These are phyloP conservation scores for Phycomyces blakesleeanus DNA, from an alignment of 192 early-diverging fungal genomes.

Conservation along the genomic window DNA sequence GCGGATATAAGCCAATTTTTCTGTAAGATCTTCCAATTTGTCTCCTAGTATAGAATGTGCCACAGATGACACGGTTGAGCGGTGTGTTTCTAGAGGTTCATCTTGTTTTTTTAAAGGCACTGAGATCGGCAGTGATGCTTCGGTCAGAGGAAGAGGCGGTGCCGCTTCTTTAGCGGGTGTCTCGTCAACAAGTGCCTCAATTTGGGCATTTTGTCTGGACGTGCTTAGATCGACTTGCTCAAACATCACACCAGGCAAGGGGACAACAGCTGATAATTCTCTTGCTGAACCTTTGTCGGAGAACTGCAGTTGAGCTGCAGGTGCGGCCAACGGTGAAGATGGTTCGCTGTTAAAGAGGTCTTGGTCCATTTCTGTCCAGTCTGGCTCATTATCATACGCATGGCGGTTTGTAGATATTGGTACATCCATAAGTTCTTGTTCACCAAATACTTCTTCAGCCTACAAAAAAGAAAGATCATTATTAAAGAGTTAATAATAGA, in stretches of 20 bases:
- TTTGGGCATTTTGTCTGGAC: neutral
- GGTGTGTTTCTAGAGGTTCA: neutral
- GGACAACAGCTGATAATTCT: conserved; percentile 5
- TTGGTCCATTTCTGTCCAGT: conserved; percentile 21
- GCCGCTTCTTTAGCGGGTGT: too few species aligned
- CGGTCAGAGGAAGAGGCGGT: neutral
- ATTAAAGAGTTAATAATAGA: too few species aligned
- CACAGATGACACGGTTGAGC: conserved; percentile 23
- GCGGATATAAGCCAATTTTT: conserved; percentile 33
- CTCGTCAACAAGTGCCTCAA: neutral
- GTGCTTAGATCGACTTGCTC: neutral
- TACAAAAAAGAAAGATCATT: too few species aligned
- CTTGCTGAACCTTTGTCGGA: conserved; percentile 1
- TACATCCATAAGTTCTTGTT: neutral
- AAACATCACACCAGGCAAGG: neutral
- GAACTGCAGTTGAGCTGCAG: too few species aligned
- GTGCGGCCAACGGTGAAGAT: neutral
- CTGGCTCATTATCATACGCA: conserved; percentile 18
- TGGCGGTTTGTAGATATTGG: neutral
- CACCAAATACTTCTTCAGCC: neutral
- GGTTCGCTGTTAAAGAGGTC: neutral
- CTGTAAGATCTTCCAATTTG: conserved; percentile 36
- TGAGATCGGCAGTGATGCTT: neutral
- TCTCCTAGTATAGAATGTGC: conserved; percentile 31
- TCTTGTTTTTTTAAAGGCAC: neutral